These are phyloP conservation scores for Trifolium repens DNA, from an alignment of 306 rosid species.

Conservation along the genomic window DNA sequence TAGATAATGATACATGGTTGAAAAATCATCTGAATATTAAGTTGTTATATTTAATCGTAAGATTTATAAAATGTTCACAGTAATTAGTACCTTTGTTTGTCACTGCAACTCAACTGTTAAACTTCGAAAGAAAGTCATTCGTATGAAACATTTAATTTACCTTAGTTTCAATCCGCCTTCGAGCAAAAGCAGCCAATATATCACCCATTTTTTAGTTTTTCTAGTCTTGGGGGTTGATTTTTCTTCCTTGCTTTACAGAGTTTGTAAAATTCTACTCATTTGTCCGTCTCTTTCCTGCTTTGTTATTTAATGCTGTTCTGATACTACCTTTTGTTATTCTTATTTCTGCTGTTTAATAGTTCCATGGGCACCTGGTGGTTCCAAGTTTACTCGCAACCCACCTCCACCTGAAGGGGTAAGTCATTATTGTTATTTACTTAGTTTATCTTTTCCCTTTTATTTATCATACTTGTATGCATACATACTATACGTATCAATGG, in stretches of 20 bases:
- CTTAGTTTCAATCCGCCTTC: background rate
- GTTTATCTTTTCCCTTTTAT: conserved; percentile 1
- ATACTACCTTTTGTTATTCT: conserved; percentile 23
- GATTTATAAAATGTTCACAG: background rate
- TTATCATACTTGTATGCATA: background rate
- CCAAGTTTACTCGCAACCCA: conserved; percentile 92
- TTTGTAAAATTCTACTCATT: background rate
- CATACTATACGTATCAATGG: background rate
- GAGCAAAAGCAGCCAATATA: background rate
- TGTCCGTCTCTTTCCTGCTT: background rate
- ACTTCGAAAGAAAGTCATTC: background rate
- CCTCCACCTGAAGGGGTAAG: conserved; percentile 94
- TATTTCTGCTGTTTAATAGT: conserved; percentile 56
- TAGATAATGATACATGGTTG: background rate
- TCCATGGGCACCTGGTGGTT: conserved; percentile 99
- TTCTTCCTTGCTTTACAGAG: background rate
- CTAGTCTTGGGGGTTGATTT: background rate
- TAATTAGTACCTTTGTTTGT: background rate
- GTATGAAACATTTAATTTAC: background rate
- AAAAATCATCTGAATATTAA: background rate
- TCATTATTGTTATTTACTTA: conserved; percentile 1
- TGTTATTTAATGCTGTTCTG: conserved; percentile 7
- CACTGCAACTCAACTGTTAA: background rate
- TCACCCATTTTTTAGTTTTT: background rate
- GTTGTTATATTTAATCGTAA: background rate